Base-by-base conservation (phyloP, 352 stramenopile species). In the Globisporangium abappressorium region DNA sequence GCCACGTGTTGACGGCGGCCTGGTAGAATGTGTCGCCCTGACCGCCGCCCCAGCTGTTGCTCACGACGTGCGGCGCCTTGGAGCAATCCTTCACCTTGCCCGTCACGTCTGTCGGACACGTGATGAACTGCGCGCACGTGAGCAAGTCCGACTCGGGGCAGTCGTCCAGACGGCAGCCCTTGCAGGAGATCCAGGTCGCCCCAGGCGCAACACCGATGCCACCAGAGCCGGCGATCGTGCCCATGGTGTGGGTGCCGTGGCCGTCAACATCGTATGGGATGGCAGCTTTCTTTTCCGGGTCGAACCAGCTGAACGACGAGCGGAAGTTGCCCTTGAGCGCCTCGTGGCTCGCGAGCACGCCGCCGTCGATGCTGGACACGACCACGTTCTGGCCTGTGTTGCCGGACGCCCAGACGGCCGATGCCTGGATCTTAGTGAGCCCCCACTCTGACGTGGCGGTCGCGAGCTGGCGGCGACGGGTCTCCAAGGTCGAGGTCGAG, bases 181-280 rank as follows among this genome's bases (percentile, higher is more conserved):
- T 64, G 64, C 77, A 84, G 3, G 70, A 8, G 9, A 84, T 84
- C 65, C 64, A 84, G 57, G 64, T 72, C 18, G 73, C 70, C 9
- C 75, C 69, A 5, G 77, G 77, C 0, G 77, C 77, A 12, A 84
- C 77, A 62, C 77, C 77, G 33, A 79, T 59, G 34, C 77, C 74
- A 11, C 74, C 60, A 8, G 43, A 26, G 28, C 77, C 77, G 12
- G 65, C 72, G 57, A 81, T 81, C 11, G 73, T 78, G 18, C 75
- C 75, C 36, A 79, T 79, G 12, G 68, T 73, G 66, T 81, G 75
- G 20, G 75, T 77, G 15, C 75, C 75, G 53, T 79, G 74, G 22
- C 69, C 69, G 28, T 70, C 30, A 1, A 58, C 28, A 54, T 82
- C 76, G 41, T 66, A 73, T 0, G 76, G 75, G 1, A 28, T 38